Conservation (phyloP, 495 filamentous ascomycete species). For the Aspergillus sclerotioniger region DNA sequence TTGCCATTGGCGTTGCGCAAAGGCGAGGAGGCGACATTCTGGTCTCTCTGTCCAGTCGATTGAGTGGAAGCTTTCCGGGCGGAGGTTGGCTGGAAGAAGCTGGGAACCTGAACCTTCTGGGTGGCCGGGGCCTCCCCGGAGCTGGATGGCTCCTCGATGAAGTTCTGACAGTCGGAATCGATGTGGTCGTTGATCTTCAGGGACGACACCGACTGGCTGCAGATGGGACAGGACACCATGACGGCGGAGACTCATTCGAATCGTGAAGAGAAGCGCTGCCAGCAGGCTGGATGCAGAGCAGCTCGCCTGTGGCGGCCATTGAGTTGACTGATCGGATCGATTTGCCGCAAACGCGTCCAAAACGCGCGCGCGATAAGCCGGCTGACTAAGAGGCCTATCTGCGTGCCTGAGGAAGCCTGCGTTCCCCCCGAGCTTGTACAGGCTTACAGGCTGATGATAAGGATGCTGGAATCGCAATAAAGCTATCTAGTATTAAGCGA, state of each 20-base stretch:
- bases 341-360: neutral
- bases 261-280: neutral
- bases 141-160: constrained; percentile 48
- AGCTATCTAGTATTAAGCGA: too few relatives aligned
- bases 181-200: constrained; percentile 86
- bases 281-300: neutral
- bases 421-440: neutral
- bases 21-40: constrained; percentile 22
- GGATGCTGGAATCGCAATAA: too few relatives aligned
- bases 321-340: neutral
- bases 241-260: constrained; percentile 9
- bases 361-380: constrained; percentile 15
- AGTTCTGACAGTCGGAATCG: constrained; percentile 74
- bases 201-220: constrained; percentile 70
- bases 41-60: constrained; percentile 23
- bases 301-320: neutral
- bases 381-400: constrained; percentile 5
- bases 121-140: constrained; percentile 39
- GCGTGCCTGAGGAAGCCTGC: constrained; percentile 8
- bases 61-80: constrained; percentile 40
- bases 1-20: constrained; percentile 36
- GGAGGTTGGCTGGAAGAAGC: constrained; percentile 76
- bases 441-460: too few relatives aligned
- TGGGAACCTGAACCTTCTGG: constrained; percentile 56
- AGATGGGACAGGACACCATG: constrained; percentile 89